Conservation (phyloP, 73 alveolate genomes). For the Tetrahymena borealis region DNA sequence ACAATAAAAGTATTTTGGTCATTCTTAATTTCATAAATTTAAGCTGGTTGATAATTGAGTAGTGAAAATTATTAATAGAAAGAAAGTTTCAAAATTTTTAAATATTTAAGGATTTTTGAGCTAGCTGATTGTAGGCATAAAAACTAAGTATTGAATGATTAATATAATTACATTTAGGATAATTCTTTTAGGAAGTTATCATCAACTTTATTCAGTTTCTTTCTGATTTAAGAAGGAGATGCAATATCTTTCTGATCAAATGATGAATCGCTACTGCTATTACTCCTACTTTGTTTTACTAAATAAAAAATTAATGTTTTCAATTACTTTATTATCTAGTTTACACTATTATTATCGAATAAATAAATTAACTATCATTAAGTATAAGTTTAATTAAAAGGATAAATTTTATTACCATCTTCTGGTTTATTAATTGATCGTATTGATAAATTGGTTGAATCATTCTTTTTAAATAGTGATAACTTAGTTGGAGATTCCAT, state of each 20-base stretch:
- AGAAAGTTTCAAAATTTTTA: too few relatives aligned
- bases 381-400: too few relatives aligned
- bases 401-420: neutral
- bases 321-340: too few relatives aligned
- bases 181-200: neutral
- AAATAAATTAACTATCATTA: too few relatives aligned
- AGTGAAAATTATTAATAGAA: too few relatives aligned
- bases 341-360: too few relatives aligned
- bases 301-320: neutral
- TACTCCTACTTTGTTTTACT: neutral
- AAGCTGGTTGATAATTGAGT: too few relatives aligned
- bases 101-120: too few relatives aligned
- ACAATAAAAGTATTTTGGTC: too few relatives aligned
- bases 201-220: neutral
- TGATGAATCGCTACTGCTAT: neutral
- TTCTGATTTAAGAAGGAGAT: neutral
- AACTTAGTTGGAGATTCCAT: neutral
- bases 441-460: neutral
- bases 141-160: too few relatives aligned
- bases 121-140: too few relatives aligned
- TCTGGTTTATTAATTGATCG: neutral
- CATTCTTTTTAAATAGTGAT: neutral
- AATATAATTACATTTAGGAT: neutral
- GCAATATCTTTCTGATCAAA: neutral
- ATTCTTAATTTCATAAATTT: too few relatives aligned